A percentile compares a stretch with the other conserved stretches of the same genome.
These are phyloP conservation scores for Talaromyces sp. DNA, from an alignment of 2,329 filamentous ascomycete genomes.

Conservation along the genomic window DNA sequence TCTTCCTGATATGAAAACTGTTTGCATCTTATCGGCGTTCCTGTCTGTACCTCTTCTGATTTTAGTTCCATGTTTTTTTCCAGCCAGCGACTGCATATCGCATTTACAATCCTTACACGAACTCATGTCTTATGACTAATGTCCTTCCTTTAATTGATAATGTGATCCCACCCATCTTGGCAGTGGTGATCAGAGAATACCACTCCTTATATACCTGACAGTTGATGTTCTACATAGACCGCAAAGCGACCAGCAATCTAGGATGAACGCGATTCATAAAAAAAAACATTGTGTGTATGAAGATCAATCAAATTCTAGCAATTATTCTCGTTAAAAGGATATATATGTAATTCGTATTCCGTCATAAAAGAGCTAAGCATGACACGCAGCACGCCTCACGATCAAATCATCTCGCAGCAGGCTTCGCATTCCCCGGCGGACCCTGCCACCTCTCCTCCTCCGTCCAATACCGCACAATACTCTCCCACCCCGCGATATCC, in stretches of 20 bases:
- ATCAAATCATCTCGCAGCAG: slow-evolving; percentile 14
- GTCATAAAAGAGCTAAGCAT: not conserved
- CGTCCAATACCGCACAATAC: slow-evolving; percentile 47
- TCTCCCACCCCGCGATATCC: slow-evolving; percentile 45
- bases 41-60: not conserved
- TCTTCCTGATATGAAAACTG: not conserved
- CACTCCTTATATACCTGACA: not conserved
- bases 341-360: slow-evolving; percentile 8
- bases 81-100: slow-evolving; percentile 14
- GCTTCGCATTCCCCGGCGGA: slow-evolving; percentile 16
- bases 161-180: not conserved
- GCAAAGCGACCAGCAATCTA: not conserved
- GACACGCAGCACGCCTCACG: not conserved
- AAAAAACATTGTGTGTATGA: not conserved
- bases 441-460: slow-evolving; percentile 45
- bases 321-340: not conserved
- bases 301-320: not conserved
- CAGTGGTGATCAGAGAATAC: not conserved
- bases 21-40: slow-evolving; percentile 12
- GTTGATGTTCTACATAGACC: not conserved
- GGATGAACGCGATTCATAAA: not conserved
- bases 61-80: slow-evolving; percentile 8
- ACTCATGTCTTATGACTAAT: slow-evolving; percentile 10
- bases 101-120: slow-evolving; percentile 20
- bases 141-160: slow-evolving; percentile 12